Percentiles rank a stretch among this genome's conserved stretches.
These are phyloP conservation scores for Chaetomium strumarium DNA, from an alignment of 2,329 filamentous ascomycete genomes.

Conservation along the genomic window DNA sequence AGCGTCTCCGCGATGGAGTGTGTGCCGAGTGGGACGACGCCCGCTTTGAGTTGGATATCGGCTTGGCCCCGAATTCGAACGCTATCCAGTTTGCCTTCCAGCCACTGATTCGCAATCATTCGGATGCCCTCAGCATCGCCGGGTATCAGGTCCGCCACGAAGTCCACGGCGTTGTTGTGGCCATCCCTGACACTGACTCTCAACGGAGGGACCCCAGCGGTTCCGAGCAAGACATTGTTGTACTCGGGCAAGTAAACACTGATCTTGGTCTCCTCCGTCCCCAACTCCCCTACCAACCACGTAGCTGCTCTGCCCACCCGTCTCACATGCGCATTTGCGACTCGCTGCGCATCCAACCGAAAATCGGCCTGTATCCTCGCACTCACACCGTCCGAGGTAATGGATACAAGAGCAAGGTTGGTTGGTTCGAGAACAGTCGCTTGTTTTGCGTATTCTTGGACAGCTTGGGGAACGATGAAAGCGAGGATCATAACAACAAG, in stretches of 20 bases:
- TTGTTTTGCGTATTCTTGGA: slow-evolving; percentile 81
- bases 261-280: slow-evolving; percentile 66
- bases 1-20: slow-evolving; percentile 70
- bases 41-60: slow-evolving; percentile 68
- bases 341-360: slow-evolving; percentile 69
- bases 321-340: slow-evolving; percentile 64
- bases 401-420: slow-evolving; percentile 76
- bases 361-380: slow-evolving; percentile 80
- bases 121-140: slow-evolving; percentile 74
- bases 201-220: slow-evolving; percentile 67
- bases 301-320: slow-evolving; percentile 73
- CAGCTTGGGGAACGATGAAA: slow-evolving; percentile 73
- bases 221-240: slow-evolving; percentile 69
- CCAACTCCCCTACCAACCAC: slow-evolving; percentile 71
- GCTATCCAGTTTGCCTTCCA: slow-evolving; percentile 68
- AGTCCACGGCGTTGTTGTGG: slow-evolving; percentile 69
- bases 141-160: slow-evolving; percentile 68
- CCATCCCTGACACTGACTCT: slow-evolving; percentile 73
- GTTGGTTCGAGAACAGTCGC: slow-evolving; percentile 78
- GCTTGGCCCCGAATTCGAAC: slow-evolving; percentile 70
- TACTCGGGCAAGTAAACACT: slow-evolving; percentile 80
- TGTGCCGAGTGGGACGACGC: slow-evolving; percentile 70
- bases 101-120: slow-evolving; percentile 78
- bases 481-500: slow-evolving; percentile 68
- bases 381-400: slow-evolving; percentile 71